Conservation (phyloP, 495 filamentous ascomycete species). For the Lepidopterella palustris region DNA sequence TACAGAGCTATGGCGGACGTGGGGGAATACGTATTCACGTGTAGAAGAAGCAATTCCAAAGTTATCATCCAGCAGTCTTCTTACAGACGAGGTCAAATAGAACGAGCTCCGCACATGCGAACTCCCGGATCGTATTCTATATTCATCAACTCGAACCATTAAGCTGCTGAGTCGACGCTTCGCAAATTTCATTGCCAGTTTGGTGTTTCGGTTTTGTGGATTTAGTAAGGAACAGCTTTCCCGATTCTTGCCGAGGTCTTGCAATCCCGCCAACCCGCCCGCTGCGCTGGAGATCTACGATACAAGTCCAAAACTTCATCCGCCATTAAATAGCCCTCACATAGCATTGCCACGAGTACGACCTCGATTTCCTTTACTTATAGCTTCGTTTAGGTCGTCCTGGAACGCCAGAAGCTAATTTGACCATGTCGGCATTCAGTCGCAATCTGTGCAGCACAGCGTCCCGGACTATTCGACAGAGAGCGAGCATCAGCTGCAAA, state of each 20-base stretch:
- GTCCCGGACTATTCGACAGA: conserved; percentile 29
- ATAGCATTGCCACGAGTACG: conserved; percentile 19
- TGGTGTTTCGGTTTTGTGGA: neutral
- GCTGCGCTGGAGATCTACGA: neutral
- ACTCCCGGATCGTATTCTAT: too few species aligned
- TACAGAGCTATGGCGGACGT: too few species aligned
- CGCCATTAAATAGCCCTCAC: neutral
- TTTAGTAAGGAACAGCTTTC: neutral
- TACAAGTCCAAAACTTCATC: conserved; percentile 4
- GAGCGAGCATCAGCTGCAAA: conserved; percentile 19
- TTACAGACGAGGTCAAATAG: too few species aligned
- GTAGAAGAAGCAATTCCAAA: too few species aligned
- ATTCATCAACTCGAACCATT: too few species aligned
- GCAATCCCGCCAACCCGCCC: neutral
- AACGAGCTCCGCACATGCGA: too few species aligned
- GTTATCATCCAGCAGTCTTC: too few species aligned
- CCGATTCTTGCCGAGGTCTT: neutral
- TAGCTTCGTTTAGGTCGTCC: conserved; percentile 17
- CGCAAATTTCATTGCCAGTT: too few species aligned
- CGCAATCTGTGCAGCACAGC: conserved; percentile 30
- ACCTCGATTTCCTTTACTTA: conserved; percentile 9
- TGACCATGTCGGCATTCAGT: conserved; percentile 33
- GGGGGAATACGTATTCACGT: too few species aligned
- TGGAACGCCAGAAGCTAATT: conserved; percentile 24
- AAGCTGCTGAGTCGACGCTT: too few species aligned